Evolutionary conservation across 1,284 basidiomycete species (phyloP).

Genomic region (Puccinia brachypodii): DNA sequence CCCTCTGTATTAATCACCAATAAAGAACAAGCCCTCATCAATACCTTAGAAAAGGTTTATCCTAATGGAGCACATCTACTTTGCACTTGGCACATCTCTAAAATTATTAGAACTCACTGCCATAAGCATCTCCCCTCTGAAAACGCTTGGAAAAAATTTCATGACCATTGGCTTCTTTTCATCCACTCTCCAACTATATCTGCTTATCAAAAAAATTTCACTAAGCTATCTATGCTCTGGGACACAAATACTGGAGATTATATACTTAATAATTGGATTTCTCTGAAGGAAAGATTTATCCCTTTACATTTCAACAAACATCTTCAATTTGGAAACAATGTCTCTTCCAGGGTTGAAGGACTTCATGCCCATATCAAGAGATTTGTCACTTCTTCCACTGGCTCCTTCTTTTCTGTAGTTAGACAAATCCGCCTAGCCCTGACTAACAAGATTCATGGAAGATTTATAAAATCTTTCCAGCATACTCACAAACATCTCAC

Average conservation of each 20-base stretch:
- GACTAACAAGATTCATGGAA: neutral
- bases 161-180: neutral
- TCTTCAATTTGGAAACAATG: neutral
- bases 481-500: neutral
- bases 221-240: neutral
- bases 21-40: neutral
- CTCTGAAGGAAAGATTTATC: neutral
- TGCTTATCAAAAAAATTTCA: neutral
- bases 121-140: neutral
- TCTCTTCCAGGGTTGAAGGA: neutral
- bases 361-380: neutral
- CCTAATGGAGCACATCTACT: neutral
- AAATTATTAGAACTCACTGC: neutral
- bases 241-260: neutral
- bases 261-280: neutral
- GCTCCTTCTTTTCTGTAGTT: neutral
- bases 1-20: neutral
- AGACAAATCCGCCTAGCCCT: neutral
- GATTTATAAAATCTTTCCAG: neutral
- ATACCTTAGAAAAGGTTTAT: neutral
- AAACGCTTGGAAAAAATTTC: neutral
- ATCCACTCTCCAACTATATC: neutral
- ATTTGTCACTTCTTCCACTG: neutral
- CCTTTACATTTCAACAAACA: neutral
- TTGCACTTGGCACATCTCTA: neutral